A percentile compares a stretch with the other conserved stretches of the same genome.
phyloP scores from a whole-genome alignment of 2,329 filamentous ascomycete species.

The Aspergillus carbonarius region DNA sequence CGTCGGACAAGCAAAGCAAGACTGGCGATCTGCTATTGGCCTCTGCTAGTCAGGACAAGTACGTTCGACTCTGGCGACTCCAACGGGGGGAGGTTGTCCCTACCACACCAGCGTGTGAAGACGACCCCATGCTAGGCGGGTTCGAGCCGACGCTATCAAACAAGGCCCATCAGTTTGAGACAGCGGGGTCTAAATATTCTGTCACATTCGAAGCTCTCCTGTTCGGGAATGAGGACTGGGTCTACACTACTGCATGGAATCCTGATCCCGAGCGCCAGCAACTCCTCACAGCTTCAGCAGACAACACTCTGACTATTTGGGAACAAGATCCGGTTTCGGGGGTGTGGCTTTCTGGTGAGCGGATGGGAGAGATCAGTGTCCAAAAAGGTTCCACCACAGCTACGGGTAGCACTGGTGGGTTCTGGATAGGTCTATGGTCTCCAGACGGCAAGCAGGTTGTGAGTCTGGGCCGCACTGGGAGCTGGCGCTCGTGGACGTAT shows the following conservation, averaged over 20 bases:
- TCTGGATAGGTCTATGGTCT: constrained; percentile 94
- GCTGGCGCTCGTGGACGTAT: constrained; percentile 84
- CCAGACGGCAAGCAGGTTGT: constrained; percentile 72
- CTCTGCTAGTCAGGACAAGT: constrained; percentile 96
- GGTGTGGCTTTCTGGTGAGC: constrained; percentile 82
- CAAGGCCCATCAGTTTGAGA: constrained; percentile 76
- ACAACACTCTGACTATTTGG: constrained; percentile 94
- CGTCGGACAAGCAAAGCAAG: constrained; percentile 56
- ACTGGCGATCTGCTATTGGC: constrained; percentile 75
- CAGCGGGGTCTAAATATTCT: constrained; percentile 64
- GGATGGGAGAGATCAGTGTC: constrained; percentile 88
- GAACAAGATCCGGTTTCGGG: constrained; percentile 78
- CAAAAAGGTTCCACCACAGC: constrained; percentile 96
- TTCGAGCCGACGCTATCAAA: constrained; percentile 75
- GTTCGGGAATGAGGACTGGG: constrained; percentile 96
- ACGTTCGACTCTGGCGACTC: constrained; percentile 89
- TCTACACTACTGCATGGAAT: constrained; percentile 83
- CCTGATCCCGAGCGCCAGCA: constrained; percentile 59
- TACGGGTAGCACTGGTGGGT: constrained; percentile 91
- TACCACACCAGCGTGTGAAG: constrained; percentile 41
- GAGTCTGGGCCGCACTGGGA: constrained; percentile 85
- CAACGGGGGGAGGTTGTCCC: constrained; percentile 68
- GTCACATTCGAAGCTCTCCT: constrained; percentile 92
- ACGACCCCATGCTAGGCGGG: constrained; percentile 37
- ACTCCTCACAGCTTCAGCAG: constrained; percentile 85